phyloP scores from a whole-genome alignment of 1,284 basidiomycete genomes.

The Ustilago sp. region DNA sequence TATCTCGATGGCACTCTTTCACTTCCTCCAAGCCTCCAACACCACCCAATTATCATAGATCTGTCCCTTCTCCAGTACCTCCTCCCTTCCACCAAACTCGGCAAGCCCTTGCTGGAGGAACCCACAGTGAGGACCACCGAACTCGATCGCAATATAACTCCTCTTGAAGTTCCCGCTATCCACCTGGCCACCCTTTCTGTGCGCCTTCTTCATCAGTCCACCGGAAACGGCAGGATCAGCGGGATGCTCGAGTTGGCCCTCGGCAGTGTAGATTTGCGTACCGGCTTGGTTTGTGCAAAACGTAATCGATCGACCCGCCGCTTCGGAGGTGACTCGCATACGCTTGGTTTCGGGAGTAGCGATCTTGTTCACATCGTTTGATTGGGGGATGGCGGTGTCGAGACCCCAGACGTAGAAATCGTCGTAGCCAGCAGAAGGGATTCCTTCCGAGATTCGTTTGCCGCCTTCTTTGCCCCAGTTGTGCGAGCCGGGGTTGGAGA shows the following conservation, averaged over 20 bases:
- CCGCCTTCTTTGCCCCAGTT: slow-evolving; percentile 45
- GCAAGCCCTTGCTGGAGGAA: slow-evolving; percentile 49
- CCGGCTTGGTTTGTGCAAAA: slow-evolving; percentile 62
- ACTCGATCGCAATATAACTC: slow-evolving; percentile 59
- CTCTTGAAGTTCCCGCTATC: slow-evolving; percentile 49
- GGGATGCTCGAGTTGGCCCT: slow-evolving; percentile 43
- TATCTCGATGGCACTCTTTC: neutral
- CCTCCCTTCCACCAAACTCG: slow-evolving; percentile 48
- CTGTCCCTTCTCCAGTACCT: slow-evolving; percentile 54
- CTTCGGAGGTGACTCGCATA: slow-evolving; percentile 34
- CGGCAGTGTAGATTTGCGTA: slow-evolving; percentile 60
- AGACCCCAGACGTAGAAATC: slow-evolving; percentile 64
- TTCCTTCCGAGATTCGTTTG: slow-evolving; percentile 36
- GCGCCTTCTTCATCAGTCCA: slow-evolving; percentile 45
- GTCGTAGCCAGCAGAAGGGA: slow-evolving; percentile 57
- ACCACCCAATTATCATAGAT: slow-evolving; percentile 59
- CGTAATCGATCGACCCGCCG: slow-evolving; percentile 46
- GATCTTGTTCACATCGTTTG: slow-evolving; percentile 34
- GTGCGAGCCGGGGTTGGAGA: slow-evolving; percentile 44
- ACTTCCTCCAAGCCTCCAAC: slow-evolving; percentile 44
- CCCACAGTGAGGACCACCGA: slow-evolving; percentile 62
- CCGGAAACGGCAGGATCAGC: slow-evolving; percentile 36
- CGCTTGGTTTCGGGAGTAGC: slow-evolving; percentile 38
- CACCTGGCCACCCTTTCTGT: slow-evolving; percentile 37
- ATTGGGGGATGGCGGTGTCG: slow-evolving; percentile 20